phyloP scores from a whole-genome alignment of 352 stramenopile genomes.

The Pythium coloratum region DNA sequence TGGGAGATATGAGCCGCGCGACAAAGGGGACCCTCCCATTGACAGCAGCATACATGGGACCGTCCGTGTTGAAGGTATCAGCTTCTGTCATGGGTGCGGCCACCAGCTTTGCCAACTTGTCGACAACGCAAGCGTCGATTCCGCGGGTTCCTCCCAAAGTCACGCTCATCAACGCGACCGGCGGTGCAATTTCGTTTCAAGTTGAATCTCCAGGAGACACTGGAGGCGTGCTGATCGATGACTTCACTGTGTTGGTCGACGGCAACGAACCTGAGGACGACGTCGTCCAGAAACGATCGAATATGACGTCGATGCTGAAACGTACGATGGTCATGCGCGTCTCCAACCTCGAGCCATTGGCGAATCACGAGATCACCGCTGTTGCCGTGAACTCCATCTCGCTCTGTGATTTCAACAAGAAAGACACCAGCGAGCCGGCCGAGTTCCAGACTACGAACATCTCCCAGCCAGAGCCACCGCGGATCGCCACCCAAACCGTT shows the following conservation, averaged over 20 bases:
- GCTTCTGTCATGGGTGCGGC: constrained; percentile 32
- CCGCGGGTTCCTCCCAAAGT: constrained; percentile 35
- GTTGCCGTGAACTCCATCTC: constrained; percentile 47
- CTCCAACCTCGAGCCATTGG: constrained; percentile 28
- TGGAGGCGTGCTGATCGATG: constrained; percentile 49
- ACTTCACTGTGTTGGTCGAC: constrained; percentile 46
- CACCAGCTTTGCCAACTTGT: constrained; percentile 37
- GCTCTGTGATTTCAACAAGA: constrained; percentile 42
- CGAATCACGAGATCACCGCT: constrained; percentile 34
- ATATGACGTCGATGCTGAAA: constrained; percentile 16
- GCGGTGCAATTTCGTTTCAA: constrained; percentile 39
- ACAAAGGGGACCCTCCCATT: constrained; percentile 37
- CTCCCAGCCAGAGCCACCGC: constrained; percentile 33
- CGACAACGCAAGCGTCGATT: constrained; percentile 33
- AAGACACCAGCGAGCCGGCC: constrained; percentile 19
- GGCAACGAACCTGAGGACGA: constrained; percentile 24
- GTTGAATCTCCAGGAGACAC: constrained; percentile 25
- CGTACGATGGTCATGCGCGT: constrained; percentile 32
- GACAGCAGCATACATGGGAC: constrained; percentile 21
- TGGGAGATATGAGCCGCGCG: constrained; percentile 39
- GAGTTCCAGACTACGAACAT: constrained; percentile 31
- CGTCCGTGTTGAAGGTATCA: constrained; percentile 31
- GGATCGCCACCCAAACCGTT: constrained; percentile 23
- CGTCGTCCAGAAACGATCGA: constrained; percentile 3
- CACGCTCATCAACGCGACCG: constrained; percentile 36